Evolutionary conservation across 2,329 filamentous ascomycete genomes (phyloP), one percentile per base, ranked within the genome.

Genomic region (Pseudogymnoascus sp.): DNA sequence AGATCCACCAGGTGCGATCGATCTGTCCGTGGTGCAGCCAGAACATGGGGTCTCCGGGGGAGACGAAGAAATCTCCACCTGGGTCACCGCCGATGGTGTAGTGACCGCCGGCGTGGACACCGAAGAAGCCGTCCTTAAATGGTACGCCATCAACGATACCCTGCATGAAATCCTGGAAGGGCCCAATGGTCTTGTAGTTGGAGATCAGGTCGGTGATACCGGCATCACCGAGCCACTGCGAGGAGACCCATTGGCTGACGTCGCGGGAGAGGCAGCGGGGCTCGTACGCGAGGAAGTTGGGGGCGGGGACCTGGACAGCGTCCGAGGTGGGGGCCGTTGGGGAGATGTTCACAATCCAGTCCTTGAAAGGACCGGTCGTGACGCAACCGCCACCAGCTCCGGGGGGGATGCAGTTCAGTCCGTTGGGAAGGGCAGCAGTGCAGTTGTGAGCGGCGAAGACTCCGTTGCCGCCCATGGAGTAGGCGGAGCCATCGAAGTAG

Each of bases 351-450:
- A 78, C 74, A 1, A 65, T 67, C 68, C 49, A 56, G 25, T 80
- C 70, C 65, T 70, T 75, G 71, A 81, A 80, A 1, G 79, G 79
- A 0, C 79, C 79, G 1, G 73, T 75, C 16, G 70, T 75, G 3
- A 86, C 75, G 68, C 82, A 85, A 1, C 83, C 83, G 40, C 83
- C 83, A 11, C 83, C 83, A 0, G 76, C 75, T n/a, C 81, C 83
- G 0, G 78, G 77, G 0, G 79, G 80, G 60, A 73, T 68, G 68
- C 75, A 69, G 49, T 69, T 68, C 3, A 70, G 49, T 1, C 63
- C 60, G 1, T 61, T 66, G n/a, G 68, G 69, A 1, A 72, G 66
- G 2, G 65, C 69, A 4, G 67, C 64, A 11, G 72, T 74, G 28
- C 49, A 56, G 14, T 69, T 69, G 56, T 75, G 69, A 2, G 68